phyloP scores from a whole-genome alignment of 176 grass and related monocot genomes.

The Hsuehochloa calcarea region DNA sequence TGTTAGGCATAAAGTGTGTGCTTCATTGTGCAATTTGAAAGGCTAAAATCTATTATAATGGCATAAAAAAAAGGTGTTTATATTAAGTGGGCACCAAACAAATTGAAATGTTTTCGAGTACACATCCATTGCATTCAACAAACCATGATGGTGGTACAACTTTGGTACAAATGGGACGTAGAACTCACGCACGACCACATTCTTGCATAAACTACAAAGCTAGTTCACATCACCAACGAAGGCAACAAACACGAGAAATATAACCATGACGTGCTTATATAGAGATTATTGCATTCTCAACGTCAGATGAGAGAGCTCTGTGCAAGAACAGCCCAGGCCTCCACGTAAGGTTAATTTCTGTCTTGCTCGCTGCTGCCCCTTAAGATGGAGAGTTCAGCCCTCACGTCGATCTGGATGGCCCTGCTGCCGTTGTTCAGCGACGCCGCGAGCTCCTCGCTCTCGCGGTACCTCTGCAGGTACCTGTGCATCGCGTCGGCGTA shows the following conservation, averaged over 20 bases:
- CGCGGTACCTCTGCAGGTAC: conserved; percentile 72
- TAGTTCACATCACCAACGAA: not conserved
- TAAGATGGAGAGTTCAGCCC: conserved; percentile 57
- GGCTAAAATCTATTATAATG: not conserved
- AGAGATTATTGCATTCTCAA: not conserved
- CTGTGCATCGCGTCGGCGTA: conserved; percentile 71
- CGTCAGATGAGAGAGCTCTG: not conserved
- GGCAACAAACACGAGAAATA: not conserved
- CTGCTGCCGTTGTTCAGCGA: conserved; percentile 25
- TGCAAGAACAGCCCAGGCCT: not conserved
- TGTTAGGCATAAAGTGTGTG: not conserved
- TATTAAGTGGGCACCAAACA: not conserved
- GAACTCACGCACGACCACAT: not conserved
- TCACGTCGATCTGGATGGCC: conserved; percentile 42
- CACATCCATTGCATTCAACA: not conserved
- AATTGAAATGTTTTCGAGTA: not conserved
- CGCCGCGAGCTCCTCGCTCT: conserved; percentile 47
- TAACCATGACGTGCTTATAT: not conserved
- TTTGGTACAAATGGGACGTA: not conserved
- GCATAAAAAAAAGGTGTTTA: not conserved
- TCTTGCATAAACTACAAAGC: not conserved
- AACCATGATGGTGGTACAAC: not conserved
- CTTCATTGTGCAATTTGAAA: not conserved
- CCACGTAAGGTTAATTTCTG: not conserved
- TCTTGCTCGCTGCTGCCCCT: conserved; percentile 10